Base-by-base conservation (phyloP, 148 eudicot genomes). In the Rhododendron simsii region DNA sequence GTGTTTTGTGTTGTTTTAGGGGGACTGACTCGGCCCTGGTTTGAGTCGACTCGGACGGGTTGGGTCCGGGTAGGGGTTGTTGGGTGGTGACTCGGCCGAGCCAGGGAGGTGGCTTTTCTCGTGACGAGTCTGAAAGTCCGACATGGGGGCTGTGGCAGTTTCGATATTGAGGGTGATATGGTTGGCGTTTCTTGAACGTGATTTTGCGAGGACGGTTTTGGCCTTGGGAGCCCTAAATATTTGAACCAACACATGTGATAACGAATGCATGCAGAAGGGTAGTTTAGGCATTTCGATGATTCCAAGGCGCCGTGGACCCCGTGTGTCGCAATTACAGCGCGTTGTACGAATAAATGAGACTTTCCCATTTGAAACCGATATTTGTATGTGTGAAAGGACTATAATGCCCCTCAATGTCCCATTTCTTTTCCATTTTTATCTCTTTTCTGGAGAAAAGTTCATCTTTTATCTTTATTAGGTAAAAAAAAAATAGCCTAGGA, bases 321-420 rank as follows among this genome's bases (percentile, higher is more conserved):
- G 53, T 78, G 12, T 78, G 81, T 44, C 81, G 47, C 81, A 37
- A 33, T 74, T 33, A 65, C 30, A 16, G 44, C 45, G 47, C 7
- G 81, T 45, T 78, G 53, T 77, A 41, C 30, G 47, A 78, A 78
- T 78, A 78, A 78, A 78, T 45, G 81, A 74, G 61, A 55, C 47
- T 41, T 76, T 7, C 23, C 78, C 78, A 33, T 74, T 74, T 16
- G 23, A 33, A 74, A 74, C 78, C 1, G 76, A 71, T 71, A 30
- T 71, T 71, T 71, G 3, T 11, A 10, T 30, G 30, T 71, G 2
- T 80, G 63, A 28, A 80, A 80, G 30, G 63, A 80, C 63, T 50
- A 26, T 28, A 28, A 48, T 80, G 7, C 63, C 82, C 81, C 39
- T 80, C 21, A 3, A 13, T 9, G 15, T 3, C 18, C n/a, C 10